These are phyloP conservation scores for Plectosphaerella cucumerina DNA, from an alignment of 2,329 filamentous ascomycete species.

Conservation along the genomic window DNA sequence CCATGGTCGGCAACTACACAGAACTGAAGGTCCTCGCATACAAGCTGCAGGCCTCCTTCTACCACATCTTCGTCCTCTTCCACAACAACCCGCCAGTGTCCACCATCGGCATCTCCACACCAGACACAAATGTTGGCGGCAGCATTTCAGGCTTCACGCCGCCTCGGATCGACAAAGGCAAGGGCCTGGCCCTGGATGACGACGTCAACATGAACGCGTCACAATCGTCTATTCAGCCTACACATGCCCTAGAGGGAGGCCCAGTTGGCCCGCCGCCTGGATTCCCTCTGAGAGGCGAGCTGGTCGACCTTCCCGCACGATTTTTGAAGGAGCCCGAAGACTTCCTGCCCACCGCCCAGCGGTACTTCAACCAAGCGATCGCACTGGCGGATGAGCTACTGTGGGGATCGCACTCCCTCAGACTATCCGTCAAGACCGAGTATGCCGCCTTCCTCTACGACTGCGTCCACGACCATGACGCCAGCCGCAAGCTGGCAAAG, in stretches of 20 bases:
- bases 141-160: slow-evolving; percentile 21
- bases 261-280: slow-evolving; percentile 55
- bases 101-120: slow-evolving; percentile 49
- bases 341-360: slow-evolving; percentile 77
- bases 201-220: slow-evolving; percentile 32
- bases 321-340: slow-evolving; percentile 77
- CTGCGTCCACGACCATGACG: slow-evolving; percentile 77
- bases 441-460: slow-evolving; percentile 93
- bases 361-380: slow-evolving; percentile 76
- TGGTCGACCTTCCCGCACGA: slow-evolving; percentile 25
- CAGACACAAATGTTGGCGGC: slow-evolving; percentile 35
- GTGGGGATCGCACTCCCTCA: slow-evolving; percentile 83
- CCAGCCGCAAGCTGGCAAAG: slow-evolving; percentile 72
- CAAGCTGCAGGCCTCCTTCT: slow-evolving; percentile 90
- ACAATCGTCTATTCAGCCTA: slow-evolving; percentile 40
- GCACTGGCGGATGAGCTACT: slow-evolving; percentile 70
- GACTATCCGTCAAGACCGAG: slow-evolving; percentile 86
- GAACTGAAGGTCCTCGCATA: slow-evolving; percentile 87
- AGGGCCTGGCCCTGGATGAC: slow-evolving; percentile 40
- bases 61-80: slow-evolving; percentile 94
- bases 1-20: slow-evolving; percentile 71
- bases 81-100: slow-evolving; percentile 84
- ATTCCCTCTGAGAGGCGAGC: slow-evolving; percentile 35
- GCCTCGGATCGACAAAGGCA: slow-evolving; percentile 41
- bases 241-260: slow-evolving; percentile 51